Percentiles rank a stretch among this genome's conserved stretches.
phyloP scores from a whole-genome alignment of 306 rosid species.

The Quercus dentata region DNA sequence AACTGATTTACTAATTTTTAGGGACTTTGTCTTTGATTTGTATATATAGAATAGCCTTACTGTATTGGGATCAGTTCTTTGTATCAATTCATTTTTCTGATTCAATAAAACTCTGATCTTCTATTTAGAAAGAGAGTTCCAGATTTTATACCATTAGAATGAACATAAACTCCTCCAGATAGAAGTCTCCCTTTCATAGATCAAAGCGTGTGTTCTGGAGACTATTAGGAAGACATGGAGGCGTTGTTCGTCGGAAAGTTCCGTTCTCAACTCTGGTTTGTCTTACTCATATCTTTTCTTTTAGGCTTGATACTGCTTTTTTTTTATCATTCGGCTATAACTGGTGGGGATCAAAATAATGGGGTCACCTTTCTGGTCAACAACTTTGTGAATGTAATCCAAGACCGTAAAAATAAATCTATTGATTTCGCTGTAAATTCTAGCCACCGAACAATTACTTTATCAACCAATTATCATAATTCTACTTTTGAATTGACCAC shows the following conservation, averaged over 20 bases:
- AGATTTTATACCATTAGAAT: no score
- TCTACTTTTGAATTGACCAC: background rate
- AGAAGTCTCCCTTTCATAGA: no score
- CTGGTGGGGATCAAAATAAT: background rate
- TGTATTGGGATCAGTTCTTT: no score
- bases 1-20: no score
- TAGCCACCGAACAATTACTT: no score
- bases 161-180: no score
- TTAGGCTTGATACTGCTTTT: conserved; percentile 23
- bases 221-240: conserved; percentile 14
- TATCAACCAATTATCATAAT: background rate
- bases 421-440: background rate
- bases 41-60: no score
- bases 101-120: no score
- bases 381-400: conserved; percentile 18
- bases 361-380: conserved; percentile 12
- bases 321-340: conserved; percentile 20
- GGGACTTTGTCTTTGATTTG: no score
- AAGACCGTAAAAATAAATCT: background rate
- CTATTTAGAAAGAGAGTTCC: no score
- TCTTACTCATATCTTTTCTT: conserved; percentile 23
- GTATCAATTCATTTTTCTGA: no score
- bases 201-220: background rate
- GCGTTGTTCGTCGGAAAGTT: conserved; percentile 8
- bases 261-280: conserved; percentile 40